Conservation (phyloP, 371 early-diverging fungal genomes). For the Mucor mucedo region DNA sequence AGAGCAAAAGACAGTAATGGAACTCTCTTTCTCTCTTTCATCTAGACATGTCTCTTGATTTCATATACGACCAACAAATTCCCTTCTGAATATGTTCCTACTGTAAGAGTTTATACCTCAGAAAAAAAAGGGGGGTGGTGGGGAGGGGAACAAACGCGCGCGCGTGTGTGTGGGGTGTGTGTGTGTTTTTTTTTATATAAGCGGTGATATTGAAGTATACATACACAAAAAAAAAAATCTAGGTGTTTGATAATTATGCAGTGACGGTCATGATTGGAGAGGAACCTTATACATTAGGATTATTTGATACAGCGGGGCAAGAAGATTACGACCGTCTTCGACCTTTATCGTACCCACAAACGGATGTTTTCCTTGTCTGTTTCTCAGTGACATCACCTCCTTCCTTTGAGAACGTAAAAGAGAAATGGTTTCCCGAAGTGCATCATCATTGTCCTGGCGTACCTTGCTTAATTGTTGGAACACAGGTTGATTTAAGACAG, state of each 20-base stretch:
- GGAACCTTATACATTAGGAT: slow-evolving; percentile 89
- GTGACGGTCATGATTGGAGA: slow-evolving; percentile 97
- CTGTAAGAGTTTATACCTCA: slow-evolving; percentile 61
- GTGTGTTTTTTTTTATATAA: neutral
- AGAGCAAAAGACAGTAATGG: neutral
- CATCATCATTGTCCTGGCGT: slow-evolving; percentile 98
- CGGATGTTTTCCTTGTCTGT: slow-evolving; percentile 95
- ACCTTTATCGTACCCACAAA: slow-evolving; percentile 94
- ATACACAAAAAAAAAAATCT: neutral
- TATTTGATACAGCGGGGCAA: slow-evolving; percentile 97
- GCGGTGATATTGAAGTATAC: neutral
- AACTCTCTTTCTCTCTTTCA: slow-evolving; percentile 1
- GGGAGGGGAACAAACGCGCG: neutral
- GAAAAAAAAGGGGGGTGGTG: neutral
- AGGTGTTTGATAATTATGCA: slow-evolving; percentile 99
- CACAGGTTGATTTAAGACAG: slow-evolving; percentile 95
- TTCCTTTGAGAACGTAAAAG: slow-evolving; percentile 90
- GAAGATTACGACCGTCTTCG: slow-evolving; percentile 98
- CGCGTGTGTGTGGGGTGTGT: neutral
- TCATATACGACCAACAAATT: slow-evolving; percentile 99
- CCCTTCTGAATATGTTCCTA: slow-evolving; percentile 98
- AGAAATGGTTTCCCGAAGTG: slow-evolving; percentile 93
- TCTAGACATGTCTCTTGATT: slow-evolving; percentile 95
- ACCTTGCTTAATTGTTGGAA: slow-evolving; percentile 96
- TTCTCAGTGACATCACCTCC: slow-evolving; percentile 95